Evolutionary conservation across 1,284 basidiomycete genomes (phyloP).

Genomic region (Cutaneotrichosporon cavernicola): DNA sequence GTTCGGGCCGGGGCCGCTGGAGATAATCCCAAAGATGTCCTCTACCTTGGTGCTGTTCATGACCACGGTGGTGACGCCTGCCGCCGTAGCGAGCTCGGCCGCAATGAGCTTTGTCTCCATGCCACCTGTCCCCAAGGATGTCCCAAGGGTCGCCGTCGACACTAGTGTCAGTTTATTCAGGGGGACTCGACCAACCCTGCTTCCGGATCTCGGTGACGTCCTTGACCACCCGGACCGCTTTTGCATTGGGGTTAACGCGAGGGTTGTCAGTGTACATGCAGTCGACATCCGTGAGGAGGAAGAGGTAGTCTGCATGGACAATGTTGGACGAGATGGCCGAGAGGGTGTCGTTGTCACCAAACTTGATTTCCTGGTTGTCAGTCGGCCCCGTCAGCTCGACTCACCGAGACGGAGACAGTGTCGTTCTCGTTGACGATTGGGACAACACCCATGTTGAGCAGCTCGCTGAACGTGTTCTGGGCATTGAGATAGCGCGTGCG

Average conservation of each 20-base stretch:
- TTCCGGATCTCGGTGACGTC: conserved; percentile 78
- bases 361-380: conserved; percentile 85
- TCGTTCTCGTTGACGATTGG: conserved; percentile 97
- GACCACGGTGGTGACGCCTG: conserved; percentile 93
- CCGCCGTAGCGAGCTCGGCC: conserved; percentile 92
- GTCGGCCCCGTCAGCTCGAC: conserved; percentile 43
- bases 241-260: conserved; percentile 78
- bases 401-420: conserved; percentile 87
- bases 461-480: conserved; percentile 84
- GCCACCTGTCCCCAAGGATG: conserved; percentile 91
- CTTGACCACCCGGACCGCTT: conserved; percentile 74
- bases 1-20: conserved; percentile 50
- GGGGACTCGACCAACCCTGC: conserved; percentile 61
- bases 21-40: conserved; percentile 77
- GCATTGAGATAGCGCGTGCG: conserved; percentile 90
- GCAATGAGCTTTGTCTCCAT: conserved; percentile 99
- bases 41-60: conserved; percentile 76
- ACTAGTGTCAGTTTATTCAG: conserved; percentile 59
- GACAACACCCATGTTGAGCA: conserved; percentile 84
- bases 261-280: conserved; percentile 92
- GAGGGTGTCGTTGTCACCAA: conserved; percentile 97
- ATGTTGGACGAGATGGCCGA: conserved; percentile 96
- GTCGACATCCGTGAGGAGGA: conserved; percentile 95
- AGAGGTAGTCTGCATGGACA: conserved; percentile 95
- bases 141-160: conserved; percentile 85